phyloP scores from a whole-genome alignment of 2,329 filamentous ascomycete genomes.

The Xylariaceae sp. region DNA sequence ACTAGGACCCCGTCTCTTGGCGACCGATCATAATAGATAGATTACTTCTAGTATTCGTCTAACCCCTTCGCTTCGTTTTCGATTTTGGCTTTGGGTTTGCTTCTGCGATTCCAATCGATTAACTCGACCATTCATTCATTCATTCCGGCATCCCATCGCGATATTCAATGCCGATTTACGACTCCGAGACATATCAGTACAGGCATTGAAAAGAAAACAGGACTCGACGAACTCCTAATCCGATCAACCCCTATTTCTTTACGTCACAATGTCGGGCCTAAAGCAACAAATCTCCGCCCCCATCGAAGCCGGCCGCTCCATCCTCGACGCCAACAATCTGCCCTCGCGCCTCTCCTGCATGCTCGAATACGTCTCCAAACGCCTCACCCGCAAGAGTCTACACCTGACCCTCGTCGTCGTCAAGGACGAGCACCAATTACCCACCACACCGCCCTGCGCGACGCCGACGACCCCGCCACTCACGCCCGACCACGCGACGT shows the following conservation, averaged over 20 bases:
- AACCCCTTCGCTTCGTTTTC: no score
- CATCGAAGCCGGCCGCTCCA: slow-evolving; percentile 56
- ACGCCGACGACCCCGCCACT: slow-evolving; percentile 29
- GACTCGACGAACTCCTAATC: slow-evolving; percentile 7
- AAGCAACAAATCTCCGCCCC: slow-evolving; percentile 58
- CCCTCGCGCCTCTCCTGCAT: slow-evolving; percentile 50
- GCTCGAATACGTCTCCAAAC: slow-evolving; percentile 53
- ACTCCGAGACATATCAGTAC: neutral
- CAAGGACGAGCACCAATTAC: slow-evolving; percentile 51
- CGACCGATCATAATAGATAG: no score
- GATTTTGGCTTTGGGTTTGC: no score
- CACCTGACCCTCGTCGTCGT: slow-evolving; percentile 55
- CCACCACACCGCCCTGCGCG: slow-evolving; percentile 34
- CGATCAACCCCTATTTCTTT: neutral
- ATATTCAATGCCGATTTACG: slow-evolving; percentile 1
- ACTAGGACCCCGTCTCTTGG: no score
- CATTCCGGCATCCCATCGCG: neutral
- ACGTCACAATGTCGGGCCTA: slow-evolving; percentile 35
- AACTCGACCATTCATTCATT: neutral
- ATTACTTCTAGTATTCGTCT: no score
- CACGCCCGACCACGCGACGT: slow-evolving; percentile 30
- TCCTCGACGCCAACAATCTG: slow-evolving; percentile 54
- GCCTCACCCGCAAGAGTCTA: slow-evolving; percentile 50
- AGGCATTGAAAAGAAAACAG: no score
- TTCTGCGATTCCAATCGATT: neutral